phyloP scores from a whole-genome alignment of 2,329 filamentous ascomycete species.

The Neoscytalidium dimidiatum region DNA sequence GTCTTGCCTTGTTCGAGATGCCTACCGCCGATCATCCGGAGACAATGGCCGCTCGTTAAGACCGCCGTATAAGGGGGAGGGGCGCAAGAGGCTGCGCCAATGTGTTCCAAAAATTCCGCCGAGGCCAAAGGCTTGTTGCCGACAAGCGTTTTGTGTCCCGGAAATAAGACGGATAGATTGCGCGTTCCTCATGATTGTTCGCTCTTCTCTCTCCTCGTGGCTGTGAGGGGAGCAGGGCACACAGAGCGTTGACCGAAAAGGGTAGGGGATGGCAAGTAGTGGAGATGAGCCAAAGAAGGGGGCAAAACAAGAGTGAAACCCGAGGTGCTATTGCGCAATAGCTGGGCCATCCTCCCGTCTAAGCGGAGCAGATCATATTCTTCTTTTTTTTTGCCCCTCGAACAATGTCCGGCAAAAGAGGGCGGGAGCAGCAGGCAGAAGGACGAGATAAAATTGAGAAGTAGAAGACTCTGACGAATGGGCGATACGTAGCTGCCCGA shows the following conservation, averaged over 20 bases:
- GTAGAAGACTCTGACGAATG: neutral
- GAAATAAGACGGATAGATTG: neutral
- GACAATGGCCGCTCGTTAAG: constrained; percentile 3
- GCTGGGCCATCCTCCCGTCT: neutral
- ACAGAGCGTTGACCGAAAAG: constrained; percentile 4
- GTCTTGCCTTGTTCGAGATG: neutral
- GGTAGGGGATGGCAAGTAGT: neutral
- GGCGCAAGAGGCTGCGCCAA: neutral
- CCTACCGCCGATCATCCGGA: constrained; percentile 9
- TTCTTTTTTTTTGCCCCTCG: neutral
- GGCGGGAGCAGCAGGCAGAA: neutral
- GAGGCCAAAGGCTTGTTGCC: neutral
- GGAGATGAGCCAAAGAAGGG: constrained; percentile 2
- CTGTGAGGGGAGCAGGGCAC: constrained; percentile 1
- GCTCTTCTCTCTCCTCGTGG: neutral
- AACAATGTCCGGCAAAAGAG: neutral
- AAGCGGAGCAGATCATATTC: constrained; percentile 5
- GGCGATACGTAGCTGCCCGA: neutral
- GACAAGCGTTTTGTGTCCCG: neutral
- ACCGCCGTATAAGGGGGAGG: neutral
- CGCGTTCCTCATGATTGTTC: neutral
- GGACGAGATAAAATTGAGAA: neutral
- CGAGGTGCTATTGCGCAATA: constrained; percentile 9
- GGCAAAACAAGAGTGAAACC: neutral
- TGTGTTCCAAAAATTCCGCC: neutral